Conservation (phyloP, 1,284 basidiomycete species). For the Malassezia globosa region DNA sequence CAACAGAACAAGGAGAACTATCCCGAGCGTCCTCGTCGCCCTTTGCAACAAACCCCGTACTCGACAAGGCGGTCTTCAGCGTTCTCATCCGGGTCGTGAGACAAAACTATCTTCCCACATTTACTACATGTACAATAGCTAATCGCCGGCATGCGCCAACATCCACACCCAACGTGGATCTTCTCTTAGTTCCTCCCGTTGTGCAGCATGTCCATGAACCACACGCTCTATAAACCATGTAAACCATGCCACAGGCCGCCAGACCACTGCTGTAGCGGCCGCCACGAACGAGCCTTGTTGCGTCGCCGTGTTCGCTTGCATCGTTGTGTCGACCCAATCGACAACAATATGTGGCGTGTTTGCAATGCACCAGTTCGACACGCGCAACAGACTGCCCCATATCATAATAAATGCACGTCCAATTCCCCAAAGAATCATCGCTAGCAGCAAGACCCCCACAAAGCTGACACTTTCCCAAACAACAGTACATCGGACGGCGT, state of each 20-base stretch:
- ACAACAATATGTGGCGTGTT: not conserved
- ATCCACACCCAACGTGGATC: constrained; percentile 7
- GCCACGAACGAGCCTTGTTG: no score
- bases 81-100: no score
- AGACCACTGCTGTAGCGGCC: no score
- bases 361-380: not conserved
- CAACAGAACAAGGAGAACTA: no score
- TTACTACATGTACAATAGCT: constrained; percentile 9
- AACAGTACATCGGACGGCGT: not conserved
- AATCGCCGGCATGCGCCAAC: constrained; percentile 7
- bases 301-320: no score
- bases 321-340: constrained; percentile 3
- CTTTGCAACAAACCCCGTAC: no score
- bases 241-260: not conserved
- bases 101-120: not conserved
- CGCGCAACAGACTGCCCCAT: not conserved
- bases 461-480: constrained; percentile 7
- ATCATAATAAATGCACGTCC: not conserved
- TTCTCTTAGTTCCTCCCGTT: not conserved
- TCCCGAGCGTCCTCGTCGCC: no score
- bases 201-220: constrained; percentile 1
- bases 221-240: not conserved
- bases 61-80: no score
- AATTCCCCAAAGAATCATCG: constrained; percentile 1
- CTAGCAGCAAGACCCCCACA: not conserved